Evolutionary conservation across 331 rosid genomes (phyloP), one percentile per base, ranked within the genome.

Genomic region (Saraca asoca): DNA sequence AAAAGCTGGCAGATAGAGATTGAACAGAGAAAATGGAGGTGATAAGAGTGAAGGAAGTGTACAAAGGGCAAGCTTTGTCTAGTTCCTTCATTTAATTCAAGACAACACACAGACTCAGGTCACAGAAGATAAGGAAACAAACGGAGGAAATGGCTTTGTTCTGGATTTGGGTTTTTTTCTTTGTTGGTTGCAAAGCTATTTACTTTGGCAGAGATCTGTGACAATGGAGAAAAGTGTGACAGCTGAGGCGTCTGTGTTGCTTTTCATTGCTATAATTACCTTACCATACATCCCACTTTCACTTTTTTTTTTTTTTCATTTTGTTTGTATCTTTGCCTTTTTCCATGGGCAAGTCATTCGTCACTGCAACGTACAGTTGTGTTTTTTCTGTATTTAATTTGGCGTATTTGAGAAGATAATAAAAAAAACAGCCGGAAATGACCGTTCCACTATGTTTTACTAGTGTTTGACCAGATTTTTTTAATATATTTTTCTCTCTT

Each of bases 341-440:
- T 82, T 71, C 85, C 53, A 78, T 59, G 79, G 84, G 67, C 84
- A 79, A 77, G 82, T 82, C 89, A 84, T 85, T 81, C 76, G 83
- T 75, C 81, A 39, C 31, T 1, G 31, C 31, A 42, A 67, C 45
- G 43, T 64, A 80, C 80, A 51, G 79, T 78, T 72, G 82, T 71
- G 54, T 72, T 48, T 68, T 64, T 74, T 75, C 3, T 24, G 31
- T 24, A 24, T 24, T 24, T 24, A 24, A 3, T 24, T 24, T 24
- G 31, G 31, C 31, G 3, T 24, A 24, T 24, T 24, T 24, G 31
- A 3, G 31, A 24, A 24, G 31, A 24, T 24, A 3, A 24, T 24
- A 1, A 24, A 24, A 24, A 24, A 24, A 24, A 24, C 31, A 24
- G 31, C 31, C 2, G 31, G 31, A 24, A 24, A 24, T 24, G 31